phyloP scores from a whole-genome alignment of 495 filamentous ascomycete genomes.

The Viridothelium virens region DNA sequence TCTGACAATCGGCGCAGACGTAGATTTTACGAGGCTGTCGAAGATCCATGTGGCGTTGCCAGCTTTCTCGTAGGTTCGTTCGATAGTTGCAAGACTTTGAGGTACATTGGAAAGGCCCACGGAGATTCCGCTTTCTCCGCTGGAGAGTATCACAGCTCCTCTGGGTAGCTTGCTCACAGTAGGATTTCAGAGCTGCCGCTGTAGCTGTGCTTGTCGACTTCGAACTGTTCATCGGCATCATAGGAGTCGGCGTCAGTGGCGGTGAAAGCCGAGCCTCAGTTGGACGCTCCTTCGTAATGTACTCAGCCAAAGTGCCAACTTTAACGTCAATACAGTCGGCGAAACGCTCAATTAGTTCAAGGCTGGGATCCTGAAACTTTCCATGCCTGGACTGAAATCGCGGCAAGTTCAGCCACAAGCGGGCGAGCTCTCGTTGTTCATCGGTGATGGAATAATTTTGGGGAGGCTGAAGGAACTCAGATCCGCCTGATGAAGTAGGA shows the following conservation, averaged over 20 bases:
- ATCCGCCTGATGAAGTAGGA: neutral
- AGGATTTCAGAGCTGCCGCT: neutral
- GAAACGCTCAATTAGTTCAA: too few species aligned
- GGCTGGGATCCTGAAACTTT: too few species aligned
- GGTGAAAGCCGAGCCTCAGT: neutral
- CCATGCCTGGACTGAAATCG: neutral
- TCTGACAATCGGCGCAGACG: constrained; percentile 1
- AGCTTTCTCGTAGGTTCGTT: neutral
- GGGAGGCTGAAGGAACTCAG: neutral
- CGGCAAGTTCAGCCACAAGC: neutral
- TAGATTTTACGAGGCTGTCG: neutral
- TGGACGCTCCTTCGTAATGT: neutral
- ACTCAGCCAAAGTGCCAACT: neutral
- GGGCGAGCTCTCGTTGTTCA: neutral
- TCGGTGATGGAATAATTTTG: neutral
- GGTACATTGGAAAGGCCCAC: neutral
- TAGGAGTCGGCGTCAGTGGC: neutral
- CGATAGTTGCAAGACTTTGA: neutral
- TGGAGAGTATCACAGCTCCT: neutral
- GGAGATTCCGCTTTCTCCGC: neutral
- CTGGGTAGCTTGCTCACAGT: neutral
- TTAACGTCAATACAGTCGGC: too few species aligned
- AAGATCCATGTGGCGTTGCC: constrained; percentile 5
- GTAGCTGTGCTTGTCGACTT: neutral
- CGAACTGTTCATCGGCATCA: neutral